Evolutionary conservation across 1,139 yeast species (phyloP).

Genomic region (Candida glucosophila): DNA sequence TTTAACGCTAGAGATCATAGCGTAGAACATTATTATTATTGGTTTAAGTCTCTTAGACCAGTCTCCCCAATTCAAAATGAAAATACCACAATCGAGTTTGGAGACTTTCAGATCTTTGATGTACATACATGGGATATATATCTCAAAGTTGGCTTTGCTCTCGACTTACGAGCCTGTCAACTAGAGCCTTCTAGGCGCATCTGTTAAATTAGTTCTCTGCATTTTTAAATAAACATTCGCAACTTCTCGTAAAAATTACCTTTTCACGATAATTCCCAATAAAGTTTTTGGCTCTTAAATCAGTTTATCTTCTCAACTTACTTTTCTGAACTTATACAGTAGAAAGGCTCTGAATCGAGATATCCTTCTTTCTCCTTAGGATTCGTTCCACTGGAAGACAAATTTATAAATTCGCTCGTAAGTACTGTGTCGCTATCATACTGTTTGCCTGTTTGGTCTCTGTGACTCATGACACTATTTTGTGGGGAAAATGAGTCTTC

Average conservation of each 20-base stretch:
- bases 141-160: constrained; percentile 29
- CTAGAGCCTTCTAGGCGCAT: constrained; percentile 17
- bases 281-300: too few relatives aligned
- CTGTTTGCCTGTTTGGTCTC: background rate
- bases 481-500: background rate
- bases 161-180: constrained; percentile 24
- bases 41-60: constrained; percentile 29
- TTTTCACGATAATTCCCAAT: too few relatives aligned
- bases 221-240: too few relatives aligned
- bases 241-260: too few relatives aligned
- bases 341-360: background rate
- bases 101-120: constrained; percentile 40
- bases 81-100: constrained; percentile 16
- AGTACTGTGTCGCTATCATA: background rate
- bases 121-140: constrained; percentile 36
- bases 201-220: too few relatives aligned
- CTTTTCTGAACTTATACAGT: background rate
- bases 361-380: background rate
- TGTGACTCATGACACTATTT: background rate
- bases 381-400: constrained; percentile 2
- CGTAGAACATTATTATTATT: constrained; percentile 15
- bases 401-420: constrained; percentile 3
- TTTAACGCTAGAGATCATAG: too few relatives aligned
- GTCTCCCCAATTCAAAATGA: constrained; percentile 11
- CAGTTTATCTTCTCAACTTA: too few relatives aligned